Evolutionary conservation across 306 rosid genomes (phyloP).

Genomic region (Hylodesmum podocarpum): DNA sequence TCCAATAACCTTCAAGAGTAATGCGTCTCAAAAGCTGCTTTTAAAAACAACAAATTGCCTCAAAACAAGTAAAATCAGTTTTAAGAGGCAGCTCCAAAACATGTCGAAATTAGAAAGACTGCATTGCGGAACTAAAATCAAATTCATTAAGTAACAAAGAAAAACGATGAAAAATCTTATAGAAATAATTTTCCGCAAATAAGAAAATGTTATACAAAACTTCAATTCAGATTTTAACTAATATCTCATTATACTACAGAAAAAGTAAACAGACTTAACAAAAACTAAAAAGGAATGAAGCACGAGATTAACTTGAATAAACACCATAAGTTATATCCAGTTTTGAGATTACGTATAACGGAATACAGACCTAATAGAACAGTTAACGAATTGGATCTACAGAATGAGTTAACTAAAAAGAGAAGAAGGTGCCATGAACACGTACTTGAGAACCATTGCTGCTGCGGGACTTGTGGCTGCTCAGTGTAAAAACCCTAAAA

Average conservation of each 20-base stretch:
- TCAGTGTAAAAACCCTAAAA: conserved; percentile 54
- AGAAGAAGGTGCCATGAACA: background rate
- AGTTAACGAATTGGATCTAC: background rate
- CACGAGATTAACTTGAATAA: background rate
- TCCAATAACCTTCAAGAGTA: background rate
- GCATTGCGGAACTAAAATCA: background rate
- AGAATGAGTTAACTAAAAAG: background rate
- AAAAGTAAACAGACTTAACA: background rate
- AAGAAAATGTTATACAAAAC: background rate
- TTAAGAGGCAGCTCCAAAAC: background rate
- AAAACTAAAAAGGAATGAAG: background rate
- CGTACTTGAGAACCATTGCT: conserved; percentile 88
- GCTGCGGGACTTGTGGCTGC: conserved; percentile 12
- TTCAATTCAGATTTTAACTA: background rate
- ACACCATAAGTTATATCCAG: background rate
- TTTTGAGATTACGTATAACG: background rate
- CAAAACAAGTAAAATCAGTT: background rate
- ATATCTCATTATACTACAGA: background rate
- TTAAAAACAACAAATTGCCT: background rate
- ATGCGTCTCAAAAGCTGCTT: background rate
- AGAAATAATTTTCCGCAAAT: background rate
- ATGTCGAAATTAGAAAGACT: background rate
- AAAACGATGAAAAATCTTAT: background rate
- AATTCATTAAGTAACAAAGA: background rate
- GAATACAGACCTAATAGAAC: background rate